phyloP scores from a whole-genome alignment of 768 basidiomycete species.

The Rhodotorula babjevae region DNA sequence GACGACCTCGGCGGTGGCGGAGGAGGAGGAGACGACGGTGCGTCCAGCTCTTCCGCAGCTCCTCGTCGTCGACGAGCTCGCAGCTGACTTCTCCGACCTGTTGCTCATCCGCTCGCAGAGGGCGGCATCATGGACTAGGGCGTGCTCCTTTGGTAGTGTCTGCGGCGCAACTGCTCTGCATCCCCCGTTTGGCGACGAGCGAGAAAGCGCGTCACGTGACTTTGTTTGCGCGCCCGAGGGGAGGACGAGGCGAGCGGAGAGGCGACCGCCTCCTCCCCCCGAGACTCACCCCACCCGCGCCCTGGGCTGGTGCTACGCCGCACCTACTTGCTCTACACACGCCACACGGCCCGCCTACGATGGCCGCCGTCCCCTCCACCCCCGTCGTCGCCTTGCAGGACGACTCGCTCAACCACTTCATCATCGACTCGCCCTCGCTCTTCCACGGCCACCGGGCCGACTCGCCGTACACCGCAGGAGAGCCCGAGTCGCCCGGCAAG shows the following conservation, averaged over 20 bases:
- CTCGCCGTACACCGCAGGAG: not conserved
- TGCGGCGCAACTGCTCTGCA: not conserved
- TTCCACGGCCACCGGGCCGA: not conserved
- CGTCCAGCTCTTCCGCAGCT: not conserved
- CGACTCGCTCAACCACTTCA: not conserved
- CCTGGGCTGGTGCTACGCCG: not conserved
- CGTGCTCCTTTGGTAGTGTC: not conserved
- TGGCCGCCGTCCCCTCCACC: not conserved
- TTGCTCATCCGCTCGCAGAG: not conserved
- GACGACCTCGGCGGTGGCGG: slow-evolving; percentile 27
- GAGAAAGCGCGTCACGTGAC: not conserved
- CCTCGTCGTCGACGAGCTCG: not conserved
- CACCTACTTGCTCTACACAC: not conserved
- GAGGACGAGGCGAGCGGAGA: not conserved
- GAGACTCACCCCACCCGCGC: not conserved
- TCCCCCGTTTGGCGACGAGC: not conserved
- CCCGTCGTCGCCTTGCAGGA: not conserved
- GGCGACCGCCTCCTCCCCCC: not conserved
- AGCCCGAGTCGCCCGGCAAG: not conserved
- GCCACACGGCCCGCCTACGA: not conserved
- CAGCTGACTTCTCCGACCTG: no score
- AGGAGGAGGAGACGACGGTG: slow-evolving; percentile 36
- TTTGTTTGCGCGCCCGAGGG: not conserved
- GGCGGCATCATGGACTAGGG: slow-evolving; percentile 18
- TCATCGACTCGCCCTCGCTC: not conserved